Conservation (phyloP, 1,284 basidiomycete genomes). For the Cryptococcus maquisensis region DNA sequence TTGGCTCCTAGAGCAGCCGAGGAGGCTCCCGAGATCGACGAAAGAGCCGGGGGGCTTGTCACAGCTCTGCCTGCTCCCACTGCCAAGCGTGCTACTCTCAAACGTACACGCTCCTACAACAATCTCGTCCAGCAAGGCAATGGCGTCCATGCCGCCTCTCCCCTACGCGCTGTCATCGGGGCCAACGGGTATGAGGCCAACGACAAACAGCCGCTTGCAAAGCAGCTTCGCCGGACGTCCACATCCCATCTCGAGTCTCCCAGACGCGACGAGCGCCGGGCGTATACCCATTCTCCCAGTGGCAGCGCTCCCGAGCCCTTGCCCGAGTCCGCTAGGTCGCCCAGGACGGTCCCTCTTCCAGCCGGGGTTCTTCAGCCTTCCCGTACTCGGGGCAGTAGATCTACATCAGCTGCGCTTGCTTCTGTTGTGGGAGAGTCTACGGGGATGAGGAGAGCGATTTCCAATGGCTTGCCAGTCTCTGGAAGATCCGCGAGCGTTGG, state of each 20-base stretch:
- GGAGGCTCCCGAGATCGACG: no score
- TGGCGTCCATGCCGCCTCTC: not conserved
- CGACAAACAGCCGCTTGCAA: not conserved
- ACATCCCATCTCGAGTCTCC: not conserved
- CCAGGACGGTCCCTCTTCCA: constrained; percentile 8
- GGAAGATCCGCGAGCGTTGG: constrained; percentile 7
- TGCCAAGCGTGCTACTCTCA: constrained; percentile 14
- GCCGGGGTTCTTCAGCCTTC: constrained; percentile 8
- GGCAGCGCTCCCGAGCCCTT: constrained; percentile 5
- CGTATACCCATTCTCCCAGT: constrained; percentile 12
- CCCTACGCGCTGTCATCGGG: not conserved
- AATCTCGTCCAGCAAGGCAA: constrained; percentile 10
- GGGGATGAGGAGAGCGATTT: constrained; percentile 8
- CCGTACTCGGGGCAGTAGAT: not conserved
- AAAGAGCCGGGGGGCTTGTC: no score
- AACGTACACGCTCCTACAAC: constrained; percentile 24
- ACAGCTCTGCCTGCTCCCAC: constrained; percentile 1
- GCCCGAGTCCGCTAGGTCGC: constrained; percentile 1
- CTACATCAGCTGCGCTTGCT: constrained; percentile 1
- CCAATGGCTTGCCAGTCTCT: not conserved
- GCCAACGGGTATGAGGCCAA: not conserved
- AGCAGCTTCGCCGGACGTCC: not conserved
- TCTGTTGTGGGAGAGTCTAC: not conserved
- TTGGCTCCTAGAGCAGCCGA: not conserved
- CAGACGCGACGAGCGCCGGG: not conserved